A percentile compares a stretch with the other conserved stretches of the same genome.
These are phyloP conservation scores for Berberis vulgaris DNA, from an alignment of 164 flowering plant species.

Conservation along the genomic window DNA sequence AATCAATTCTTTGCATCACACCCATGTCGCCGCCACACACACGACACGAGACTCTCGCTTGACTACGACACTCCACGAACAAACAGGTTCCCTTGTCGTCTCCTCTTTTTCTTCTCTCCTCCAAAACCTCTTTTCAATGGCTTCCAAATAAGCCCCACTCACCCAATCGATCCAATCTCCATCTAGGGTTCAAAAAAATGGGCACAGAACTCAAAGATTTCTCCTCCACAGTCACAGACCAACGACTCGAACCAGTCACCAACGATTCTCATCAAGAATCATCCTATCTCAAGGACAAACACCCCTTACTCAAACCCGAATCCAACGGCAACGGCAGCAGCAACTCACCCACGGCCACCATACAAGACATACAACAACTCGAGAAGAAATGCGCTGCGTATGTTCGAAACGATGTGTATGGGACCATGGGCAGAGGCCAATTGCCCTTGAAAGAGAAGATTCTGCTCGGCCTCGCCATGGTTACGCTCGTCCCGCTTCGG, in stretches of 20 bases:
- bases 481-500: constrained; percentile 68
- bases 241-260: background rate
- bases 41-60: no score
- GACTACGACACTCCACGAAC: no score
- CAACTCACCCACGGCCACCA: background rate
- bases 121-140: no score
- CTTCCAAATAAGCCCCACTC: no score
- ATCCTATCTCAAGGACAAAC: background rate
- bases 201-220: background rate
- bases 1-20: no score
- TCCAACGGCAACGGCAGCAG: background rate
- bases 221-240: background rate
- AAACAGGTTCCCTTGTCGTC: no score
- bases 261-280: no score
- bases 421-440: constrained; percentile 84
- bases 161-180: no score
- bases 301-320: background rate
- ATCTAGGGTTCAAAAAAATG: no score
- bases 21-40: no score
- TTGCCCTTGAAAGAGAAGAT: constrained; percentile 61
- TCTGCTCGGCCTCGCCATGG: constrained; percentile 41
- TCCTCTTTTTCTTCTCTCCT: no score
- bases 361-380: constrained; percentile 36
- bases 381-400: constrained; percentile 80
- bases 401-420: constrained; percentile 76